Evolutionary conservation across 1,284 basidiomycete genomes (phyloP).

Genomic region (Ceratorhiza oryzae-sativae): DNA sequence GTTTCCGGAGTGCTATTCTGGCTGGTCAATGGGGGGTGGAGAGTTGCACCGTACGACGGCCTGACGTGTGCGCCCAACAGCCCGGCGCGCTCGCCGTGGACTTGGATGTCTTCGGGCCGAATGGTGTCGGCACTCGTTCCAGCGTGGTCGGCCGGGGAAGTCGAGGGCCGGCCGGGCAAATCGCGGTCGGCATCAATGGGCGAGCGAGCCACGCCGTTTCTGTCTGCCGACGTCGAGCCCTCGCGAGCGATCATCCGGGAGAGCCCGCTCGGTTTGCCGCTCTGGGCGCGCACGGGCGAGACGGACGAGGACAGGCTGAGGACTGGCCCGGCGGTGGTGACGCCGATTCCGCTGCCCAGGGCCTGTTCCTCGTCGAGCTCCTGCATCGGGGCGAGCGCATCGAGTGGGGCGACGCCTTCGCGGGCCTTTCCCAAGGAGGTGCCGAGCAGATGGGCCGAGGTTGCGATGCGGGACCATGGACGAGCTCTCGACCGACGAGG

Average conservation of each 20-base stretch:
- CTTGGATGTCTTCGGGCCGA: background rate
- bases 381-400: conserved; percentile 30
- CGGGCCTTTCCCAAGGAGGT: conserved; percentile 26
- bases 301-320: background rate
- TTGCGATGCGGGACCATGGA: conserved; percentile 11
- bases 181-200: conserved; percentile 12
- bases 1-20: background rate
- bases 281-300: background rate
- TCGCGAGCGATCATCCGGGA: conserved; percentile 27
- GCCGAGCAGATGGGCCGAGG: conserved; percentile 21
- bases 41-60: conserved; percentile 9
- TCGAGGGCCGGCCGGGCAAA: background rate
- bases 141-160: background rate
- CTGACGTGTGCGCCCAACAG: background rate
- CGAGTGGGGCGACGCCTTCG: conserved; percentile 24
- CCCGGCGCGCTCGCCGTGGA: conserved; percentile 10
- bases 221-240: background rate
- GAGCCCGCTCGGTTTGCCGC: conserved; percentile 18
- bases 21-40: background rate
- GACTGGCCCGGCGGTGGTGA: conserved; percentile 7
- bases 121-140: conserved; percentile 4
- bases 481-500: background rate
- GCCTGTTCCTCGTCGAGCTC: conserved; percentile 33
- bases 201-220: background rate
- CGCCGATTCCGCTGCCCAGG: background rate